These are phyloP conservation scores for Penicillium paradoxum DNA, from an alignment of 495 filamentous ascomycete species.

Conservation along the genomic window DNA sequence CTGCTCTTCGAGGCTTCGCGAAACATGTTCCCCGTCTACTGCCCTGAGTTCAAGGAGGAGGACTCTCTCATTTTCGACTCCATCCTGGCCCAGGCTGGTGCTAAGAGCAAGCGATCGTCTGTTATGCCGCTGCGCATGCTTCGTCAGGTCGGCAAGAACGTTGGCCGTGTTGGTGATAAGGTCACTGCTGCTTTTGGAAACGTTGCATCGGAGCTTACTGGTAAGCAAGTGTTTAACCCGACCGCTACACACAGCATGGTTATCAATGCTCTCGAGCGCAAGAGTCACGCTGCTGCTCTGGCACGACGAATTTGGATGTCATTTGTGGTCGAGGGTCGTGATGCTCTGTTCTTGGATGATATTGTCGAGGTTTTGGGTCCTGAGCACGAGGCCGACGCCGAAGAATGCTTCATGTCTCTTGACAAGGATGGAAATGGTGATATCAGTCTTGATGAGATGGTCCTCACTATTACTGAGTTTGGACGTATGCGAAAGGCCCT, in stretches of 20 bases:
- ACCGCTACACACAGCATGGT: conserved; percentile 84
- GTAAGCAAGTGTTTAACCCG: conserved; percentile 90
- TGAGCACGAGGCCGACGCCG: conserved; percentile 64
- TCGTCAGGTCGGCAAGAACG: conserved; percentile 55
- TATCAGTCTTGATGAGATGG: conserved; percentile 91
- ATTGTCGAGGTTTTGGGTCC: conserved; percentile 80
- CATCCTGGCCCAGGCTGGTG: conserved; percentile 39
- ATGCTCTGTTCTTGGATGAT: conserved; percentile 74
- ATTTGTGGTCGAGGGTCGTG: conserved; percentile 85
- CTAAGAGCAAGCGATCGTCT: conserved; percentile 45
- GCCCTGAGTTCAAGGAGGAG: conserved; percentile 83
- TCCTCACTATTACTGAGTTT: conserved; percentile 77
- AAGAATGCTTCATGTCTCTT: conserved; percentile 73
- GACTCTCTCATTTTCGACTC: conserved; percentile 86
- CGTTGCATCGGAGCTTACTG: conserved; percentile 87
- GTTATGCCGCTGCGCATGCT: conserved; percentile 74
- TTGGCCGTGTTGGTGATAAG: conserved; percentile 83
- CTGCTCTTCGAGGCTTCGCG: conserved; percentile 86
- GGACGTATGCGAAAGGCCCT: conserved; percentile 81
- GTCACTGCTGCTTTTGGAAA: conserved; percentile 90
- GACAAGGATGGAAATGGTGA: conserved; percentile 91
- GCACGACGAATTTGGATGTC: conserved; percentile 96
- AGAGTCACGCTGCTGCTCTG: conserved; percentile 75
- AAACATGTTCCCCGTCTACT: conserved; percentile 83
- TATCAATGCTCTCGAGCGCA: conserved; percentile 79